phyloP scores from a whole-genome alignment of 495 filamentous ascomycete species.

The Xylaria grammica region DNA sequence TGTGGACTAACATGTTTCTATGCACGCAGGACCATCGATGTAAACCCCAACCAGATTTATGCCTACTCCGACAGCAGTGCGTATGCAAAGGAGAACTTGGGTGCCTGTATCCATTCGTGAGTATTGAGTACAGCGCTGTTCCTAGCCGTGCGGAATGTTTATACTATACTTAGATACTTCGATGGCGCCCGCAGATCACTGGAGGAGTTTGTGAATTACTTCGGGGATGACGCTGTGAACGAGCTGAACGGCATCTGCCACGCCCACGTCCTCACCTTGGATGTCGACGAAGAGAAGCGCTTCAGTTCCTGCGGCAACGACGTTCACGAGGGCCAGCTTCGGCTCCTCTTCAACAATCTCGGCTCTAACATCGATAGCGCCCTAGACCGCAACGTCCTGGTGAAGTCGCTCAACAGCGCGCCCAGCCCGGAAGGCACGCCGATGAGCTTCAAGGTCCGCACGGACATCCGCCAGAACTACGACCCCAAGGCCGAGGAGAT shows the following conservation, averaged over 20 bases:
- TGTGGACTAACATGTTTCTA: too few species aligned
- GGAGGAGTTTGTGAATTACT: slow-evolving; percentile 40
- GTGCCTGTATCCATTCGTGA: slow-evolving; percentile 51
- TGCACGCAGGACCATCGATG: slow-evolving; percentile 56
- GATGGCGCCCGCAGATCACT: slow-evolving; percentile 46
- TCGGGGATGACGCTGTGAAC: slow-evolving; percentile 42
- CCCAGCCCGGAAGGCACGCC: slow-evolving; percentile 33
- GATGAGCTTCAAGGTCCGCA: slow-evolving; percentile 51
- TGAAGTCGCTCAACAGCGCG: slow-evolving; percentile 50
- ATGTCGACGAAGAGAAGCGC: slow-evolving; percentile 46
- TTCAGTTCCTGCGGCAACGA: slow-evolving; percentile 53
- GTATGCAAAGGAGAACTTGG: slow-evolving; percentile 52
- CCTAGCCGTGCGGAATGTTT: not conserved
- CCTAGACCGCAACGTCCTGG: slow-evolving; percentile 41
- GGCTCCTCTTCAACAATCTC: slow-evolving; percentile 52
- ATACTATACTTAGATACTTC: slow-evolving; percentile 41
- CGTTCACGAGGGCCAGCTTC: slow-evolving; percentile 51
- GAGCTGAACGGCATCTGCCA: slow-evolving; percentile 56
- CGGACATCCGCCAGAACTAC: slow-evolving; percentile 50
- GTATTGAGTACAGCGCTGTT: not conserved
- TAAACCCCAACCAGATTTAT: slow-evolving; percentile 52
- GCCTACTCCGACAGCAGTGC: slow-evolving; percentile 51
- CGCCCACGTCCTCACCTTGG: slow-evolving; percentile 52
- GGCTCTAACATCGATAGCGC: slow-evolving; percentile 51
- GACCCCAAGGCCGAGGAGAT: slow-evolving; percentile 44